Conservation (phyloP, 495 filamentous ascomycete species). For the Elasticomyces elasticus region DNA sequence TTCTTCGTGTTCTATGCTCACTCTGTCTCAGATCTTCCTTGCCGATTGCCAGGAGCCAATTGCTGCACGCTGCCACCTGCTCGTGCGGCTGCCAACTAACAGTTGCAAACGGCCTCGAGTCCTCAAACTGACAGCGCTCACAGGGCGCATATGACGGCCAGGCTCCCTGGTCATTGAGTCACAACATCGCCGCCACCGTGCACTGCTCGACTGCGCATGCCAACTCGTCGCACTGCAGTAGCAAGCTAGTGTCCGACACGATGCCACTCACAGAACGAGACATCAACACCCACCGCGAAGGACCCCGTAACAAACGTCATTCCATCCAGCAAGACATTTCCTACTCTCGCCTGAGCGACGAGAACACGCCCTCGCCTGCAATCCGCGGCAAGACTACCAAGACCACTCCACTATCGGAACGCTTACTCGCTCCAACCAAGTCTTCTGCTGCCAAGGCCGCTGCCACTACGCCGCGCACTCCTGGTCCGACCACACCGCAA, state of each 20-base stretch:
- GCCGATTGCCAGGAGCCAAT: background rate
- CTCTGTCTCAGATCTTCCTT: constrained; percentile 1
- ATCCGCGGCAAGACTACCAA: background rate
- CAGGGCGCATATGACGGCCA: background rate
- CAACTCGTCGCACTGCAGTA: background rate
- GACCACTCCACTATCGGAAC: constrained; percentile 2
- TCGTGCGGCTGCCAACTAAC: background rate
- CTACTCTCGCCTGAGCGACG: constrained; percentile 7
- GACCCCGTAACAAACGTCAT: constrained; percentile 7
- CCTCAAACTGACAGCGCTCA: background rate
- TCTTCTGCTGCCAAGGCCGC: constrained; percentile 13
- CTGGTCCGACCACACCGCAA: constrained; percentile 3
- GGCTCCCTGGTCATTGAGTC: background rate
- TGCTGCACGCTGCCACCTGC: background rate
- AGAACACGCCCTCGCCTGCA: background rate
- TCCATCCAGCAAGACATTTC: background rate
- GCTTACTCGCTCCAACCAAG: constrained; percentile 11
- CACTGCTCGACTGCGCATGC: background rate
- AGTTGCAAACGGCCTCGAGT: background rate
- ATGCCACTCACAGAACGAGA: constrained; percentile 18
- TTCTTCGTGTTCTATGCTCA: background rate
- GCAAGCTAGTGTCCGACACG: background rate
- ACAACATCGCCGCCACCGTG: background rate
- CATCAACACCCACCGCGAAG: constrained; percentile 11
- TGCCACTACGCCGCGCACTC: background rate